Conservation (phyloP, 2,329 filamentous ascomycete genomes). For the Fusarium tanahbumbuense region DNA sequence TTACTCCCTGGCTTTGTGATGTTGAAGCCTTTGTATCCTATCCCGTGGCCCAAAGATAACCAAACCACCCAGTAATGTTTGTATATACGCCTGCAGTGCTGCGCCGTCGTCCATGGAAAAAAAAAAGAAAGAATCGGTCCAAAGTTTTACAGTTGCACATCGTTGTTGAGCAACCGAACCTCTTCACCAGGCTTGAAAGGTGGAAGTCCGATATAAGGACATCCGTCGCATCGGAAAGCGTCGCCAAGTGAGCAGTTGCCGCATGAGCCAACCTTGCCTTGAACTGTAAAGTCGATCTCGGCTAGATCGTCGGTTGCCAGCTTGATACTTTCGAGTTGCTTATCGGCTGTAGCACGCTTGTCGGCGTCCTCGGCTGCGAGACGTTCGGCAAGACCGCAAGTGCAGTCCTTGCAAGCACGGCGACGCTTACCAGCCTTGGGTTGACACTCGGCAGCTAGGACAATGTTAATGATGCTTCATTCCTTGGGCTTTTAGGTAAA, state of each 20-base stretch:
- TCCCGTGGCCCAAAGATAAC: constrained; percentile 34
- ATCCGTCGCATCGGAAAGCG: constrained; percentile 80
- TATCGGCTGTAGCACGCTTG: constrained; percentile 72
- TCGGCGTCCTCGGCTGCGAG: constrained; percentile 86
- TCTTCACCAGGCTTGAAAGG: constrained; percentile 98
- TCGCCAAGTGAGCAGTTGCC: constrained; percentile 95
- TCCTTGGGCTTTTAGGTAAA: background rate
- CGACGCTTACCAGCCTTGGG: constrained; percentile 90
- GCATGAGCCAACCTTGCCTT: constrained; percentile 95
- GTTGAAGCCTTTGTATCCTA: constrained; percentile 33
- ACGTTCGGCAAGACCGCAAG: constrained; percentile 88
- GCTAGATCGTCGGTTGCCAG: constrained; percentile 79
- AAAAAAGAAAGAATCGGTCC: constrained; percentile 4
- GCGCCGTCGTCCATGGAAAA: constrained; percentile 29
- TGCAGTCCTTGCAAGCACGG: constrained; percentile 97
- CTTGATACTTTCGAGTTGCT: constrained; percentile 76
- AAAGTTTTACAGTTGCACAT: constrained; percentile 77
- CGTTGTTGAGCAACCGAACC: constrained; percentile 86
- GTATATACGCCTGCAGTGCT: constrained; percentile 43
- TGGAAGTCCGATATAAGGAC: constrained; percentile 89
- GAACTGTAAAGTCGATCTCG: constrained; percentile 96
- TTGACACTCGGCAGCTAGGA: constrained; percentile 80
- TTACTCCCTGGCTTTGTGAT: constrained; percentile 31
- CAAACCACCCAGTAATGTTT: constrained; percentile 36
- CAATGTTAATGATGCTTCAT: constrained; percentile 8